Conservation (phyloP, 148 eudicot genomes). For the Nyssa sinensis region DNA sequence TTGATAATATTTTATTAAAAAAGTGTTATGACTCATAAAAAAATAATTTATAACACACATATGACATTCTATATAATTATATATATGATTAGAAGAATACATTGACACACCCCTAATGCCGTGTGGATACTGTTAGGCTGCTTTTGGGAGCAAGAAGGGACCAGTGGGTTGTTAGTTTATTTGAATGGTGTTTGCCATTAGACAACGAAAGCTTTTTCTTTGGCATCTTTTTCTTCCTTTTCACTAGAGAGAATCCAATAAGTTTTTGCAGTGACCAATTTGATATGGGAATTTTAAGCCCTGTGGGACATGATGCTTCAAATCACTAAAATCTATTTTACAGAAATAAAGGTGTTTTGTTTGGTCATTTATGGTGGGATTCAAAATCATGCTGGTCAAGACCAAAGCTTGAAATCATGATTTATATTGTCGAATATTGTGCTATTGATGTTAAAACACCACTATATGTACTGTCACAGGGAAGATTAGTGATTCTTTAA, state of each 20-base stretch:
- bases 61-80: too few species aligned
- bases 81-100: too few species aligned
- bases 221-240: slow-evolving; percentile 29
- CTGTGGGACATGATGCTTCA: slow-evolving; percentile 3
- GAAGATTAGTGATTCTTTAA: background rate
- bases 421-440: background rate
- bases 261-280: slow-evolving; percentile 11
- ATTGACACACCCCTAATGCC: too few species aligned
- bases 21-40: too few species aligned
- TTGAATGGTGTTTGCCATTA: slow-evolving; percentile 33
- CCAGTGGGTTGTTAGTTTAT: slow-evolving; percentile 24
- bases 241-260: slow-evolving; percentile 24
- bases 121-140: slow-evolving; percentile 28
- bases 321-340: slow-evolving; percentile 4
- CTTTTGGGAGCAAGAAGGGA: slow-evolving; percentile 37
- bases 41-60: too few species aligned
- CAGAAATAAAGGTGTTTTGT: slow-evolving; percentile 1
- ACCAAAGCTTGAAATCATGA: slow-evolving; percentile 8
- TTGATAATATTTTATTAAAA: too few species aligned
- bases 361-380: background rate
- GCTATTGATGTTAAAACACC: background rate
- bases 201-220: slow-evolving; percentile 13
- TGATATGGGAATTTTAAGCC: background rate
- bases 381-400: slow-evolving; percentile 13
- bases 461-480: background rate